These are phyloP conservation scores for Epichloe bromicola DNA, from an alignment of 2,329 filamentous ascomycete species.

Conservation along the genomic window DNA sequence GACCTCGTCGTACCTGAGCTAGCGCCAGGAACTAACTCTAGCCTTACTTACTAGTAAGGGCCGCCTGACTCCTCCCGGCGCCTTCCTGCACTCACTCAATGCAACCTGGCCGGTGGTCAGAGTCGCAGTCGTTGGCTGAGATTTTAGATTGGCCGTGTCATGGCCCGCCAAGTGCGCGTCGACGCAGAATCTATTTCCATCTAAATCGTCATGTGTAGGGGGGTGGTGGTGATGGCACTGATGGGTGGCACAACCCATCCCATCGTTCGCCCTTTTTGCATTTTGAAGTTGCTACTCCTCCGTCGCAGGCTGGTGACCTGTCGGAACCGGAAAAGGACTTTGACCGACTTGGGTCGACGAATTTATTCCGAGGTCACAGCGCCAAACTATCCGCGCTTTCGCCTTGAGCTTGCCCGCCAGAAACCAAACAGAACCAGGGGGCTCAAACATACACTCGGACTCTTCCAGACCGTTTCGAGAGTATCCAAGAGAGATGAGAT, in stretches of 20 bases:
- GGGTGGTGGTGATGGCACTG: no score
- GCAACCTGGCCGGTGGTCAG: not conserved
- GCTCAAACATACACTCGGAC: not conserved
- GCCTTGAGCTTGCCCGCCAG: not conserved
- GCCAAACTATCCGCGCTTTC: not conserved
- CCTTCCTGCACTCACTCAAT: not conserved
- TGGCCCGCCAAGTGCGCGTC: not conserved
- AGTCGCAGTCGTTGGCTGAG: not conserved
- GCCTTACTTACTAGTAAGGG: no score
- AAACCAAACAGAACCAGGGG: not conserved
- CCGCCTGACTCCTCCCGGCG: not conserved
- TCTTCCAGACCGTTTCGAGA: not conserved
- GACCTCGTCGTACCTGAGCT: not conserved
- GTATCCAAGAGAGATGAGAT: no score
- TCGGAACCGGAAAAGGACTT: no score
- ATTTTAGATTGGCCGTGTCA: not conserved
- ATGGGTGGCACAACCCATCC: no score
- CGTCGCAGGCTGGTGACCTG: not conserved
- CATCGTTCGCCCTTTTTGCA: no score
- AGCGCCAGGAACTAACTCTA: slow-evolving; percentile 2
- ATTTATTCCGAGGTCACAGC: not conserved
- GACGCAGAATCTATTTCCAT: not conserved
- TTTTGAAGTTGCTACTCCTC: not conserved
- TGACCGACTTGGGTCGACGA: not conserved
- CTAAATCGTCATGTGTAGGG: not conserved